Base-by-base conservation (phyloP, 1,139 yeast species). In the Scheffersomyces illinoinensis region DNA sequence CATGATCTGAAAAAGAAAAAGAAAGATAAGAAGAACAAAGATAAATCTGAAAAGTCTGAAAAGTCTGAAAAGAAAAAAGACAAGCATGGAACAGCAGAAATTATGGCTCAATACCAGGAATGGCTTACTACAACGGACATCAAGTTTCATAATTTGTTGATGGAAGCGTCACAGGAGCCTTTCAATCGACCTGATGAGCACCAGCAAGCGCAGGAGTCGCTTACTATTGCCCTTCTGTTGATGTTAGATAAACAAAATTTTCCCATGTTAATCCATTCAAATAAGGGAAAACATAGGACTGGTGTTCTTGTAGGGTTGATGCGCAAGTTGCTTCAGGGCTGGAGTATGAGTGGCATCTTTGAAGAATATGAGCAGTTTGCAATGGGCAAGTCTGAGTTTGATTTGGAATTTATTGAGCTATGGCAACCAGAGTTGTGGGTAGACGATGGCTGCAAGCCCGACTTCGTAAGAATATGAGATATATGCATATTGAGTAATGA, bases 361-460 rank as follows among this genome's bases (percentile, higher is more conserved):
- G 97, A 93, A 71, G 99, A 95, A 71, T 95, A 95, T 73, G 93
- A 90, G 61, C 87, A 91, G 71, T 95, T 92, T 74, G 96, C 98
- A 4, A 88, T 91, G 68, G 98, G 97, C 3, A 95, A 93, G 74
- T 93, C 95, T 18, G 98, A 92, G 66, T 90, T 89, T 58, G 98
- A 93, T 75, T 82, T 93, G 69, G 97, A 92, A 72, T 82, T 82
- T 59, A 81, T 79, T 55, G 79, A 76, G 68, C 63, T 79, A 54
- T 81, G 84, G 83, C 83, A 80, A 63, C 85, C 85, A 1, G 83
- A 79, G 58, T 68, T 81, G 48, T 70, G 70, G 68, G 72, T 74
- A 20, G 72, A 72, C 50, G 74, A 73, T 54, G 68, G 65, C 3
- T 66, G 70, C 57, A 73, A 71, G 62, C 83, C 83, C 0, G 81